Evolutionary conservation across 2,329 filamentous ascomycete genomes (phyloP), one percentile per base, ranked within the genome.

Genomic region (Cladorrhinum sp.): DNA sequence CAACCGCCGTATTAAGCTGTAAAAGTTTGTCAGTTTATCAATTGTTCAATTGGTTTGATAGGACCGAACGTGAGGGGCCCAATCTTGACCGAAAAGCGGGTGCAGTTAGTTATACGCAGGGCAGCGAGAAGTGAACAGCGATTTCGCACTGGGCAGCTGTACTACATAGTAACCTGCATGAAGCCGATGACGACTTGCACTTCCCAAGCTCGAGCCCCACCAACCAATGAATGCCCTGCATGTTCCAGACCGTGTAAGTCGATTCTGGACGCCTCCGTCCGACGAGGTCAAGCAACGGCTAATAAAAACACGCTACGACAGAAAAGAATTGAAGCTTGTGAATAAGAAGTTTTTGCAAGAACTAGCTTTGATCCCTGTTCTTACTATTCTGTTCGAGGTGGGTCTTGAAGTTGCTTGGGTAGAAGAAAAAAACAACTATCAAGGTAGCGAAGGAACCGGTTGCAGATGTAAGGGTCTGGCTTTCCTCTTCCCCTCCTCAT

Each of bases 151-250:
- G 61, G 36, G 55, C 25, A 29, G n/a, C 23, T 20, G 25, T 45
- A 18, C 38, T 12, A 13, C 16, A 13, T 29, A 10, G 25, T 29
- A 29, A 55, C 59, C 58, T 63, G 59, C 61, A 65, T 65, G 58
- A 62, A 58, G 63, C 59, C 56, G 25, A 65, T 65, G 63, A 64
- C 60, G 58, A 52, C 45, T 61, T 52, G n/a, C 27, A 51, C 52
- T 36, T 32, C 32, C 32, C 32, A 36, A 4, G 32, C 32, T 36
- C 32, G 32, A 36, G 16, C 50, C 48, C 50, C 54, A 57, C 20
- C 50, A 52, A 57, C 58, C 61, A 61, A 53, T 57, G 51, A 57
- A 49, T 41, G 27, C 32, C 16, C 18, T 50, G 51, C 51, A 23
- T 41, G 55, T 55, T 57, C 61, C 61, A 59, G 56, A 57, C 61